Evolutionary conservation across 1,284 basidiomycete genomes (phyloP).

Genomic region (Leccinum brunneo-olivaceum): DNA sequence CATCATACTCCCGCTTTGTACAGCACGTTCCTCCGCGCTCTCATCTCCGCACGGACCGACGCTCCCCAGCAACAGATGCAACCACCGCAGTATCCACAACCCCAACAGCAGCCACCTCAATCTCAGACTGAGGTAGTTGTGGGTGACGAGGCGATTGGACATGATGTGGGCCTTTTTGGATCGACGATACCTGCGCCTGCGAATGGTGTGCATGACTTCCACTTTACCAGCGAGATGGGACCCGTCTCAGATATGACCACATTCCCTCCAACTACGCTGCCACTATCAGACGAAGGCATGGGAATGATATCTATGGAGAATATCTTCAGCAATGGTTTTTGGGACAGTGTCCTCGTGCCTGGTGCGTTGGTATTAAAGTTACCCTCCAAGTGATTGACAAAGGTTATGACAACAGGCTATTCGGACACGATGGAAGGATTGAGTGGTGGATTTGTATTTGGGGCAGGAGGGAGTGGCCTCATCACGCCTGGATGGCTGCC

Average conservation of each 20-base stretch:
- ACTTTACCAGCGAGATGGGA: conserved; percentile 74
- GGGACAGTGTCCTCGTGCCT: conserved; percentile 79
- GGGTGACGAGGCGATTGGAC: conserved; percentile 20
- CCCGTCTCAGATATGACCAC: conserved; percentile 71
- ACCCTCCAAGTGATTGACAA: conserved; percentile 9
- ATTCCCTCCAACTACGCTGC: conserved; percentile 73
- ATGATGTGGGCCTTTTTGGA: conserved; percentile 25
- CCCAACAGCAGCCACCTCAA: conserved; percentile 16
- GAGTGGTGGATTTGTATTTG: conserved; percentile 76
- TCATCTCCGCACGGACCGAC: conserved; percentile 59
- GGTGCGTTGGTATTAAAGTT: conserved; percentile 40
- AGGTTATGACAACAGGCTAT: conserved; percentile 47
- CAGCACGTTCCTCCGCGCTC: conserved; percentile 77
- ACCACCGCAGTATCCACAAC: conserved; percentile 7
- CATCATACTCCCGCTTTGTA: conserved; percentile 84
- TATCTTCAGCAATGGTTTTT: conserved; percentile 70
- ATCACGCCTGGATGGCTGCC: conserved; percentile 32
- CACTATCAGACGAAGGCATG: conserved; percentile 41
- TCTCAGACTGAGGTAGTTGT: conserved; percentile 19
- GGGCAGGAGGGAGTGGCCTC: conserved; percentile 62
- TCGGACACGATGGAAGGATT: conserved; percentile 71
- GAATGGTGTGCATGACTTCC: conserved; percentile 44
- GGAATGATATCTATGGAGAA: conserved; percentile 70
- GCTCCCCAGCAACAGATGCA: conserved; percentile 22
- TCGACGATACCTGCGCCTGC: conserved; percentile 11